Evolutionary conservation across 2,329 filamentous ascomycete species (phyloP).

Genomic region (Chrysoporthe deuterocubensis): DNA sequence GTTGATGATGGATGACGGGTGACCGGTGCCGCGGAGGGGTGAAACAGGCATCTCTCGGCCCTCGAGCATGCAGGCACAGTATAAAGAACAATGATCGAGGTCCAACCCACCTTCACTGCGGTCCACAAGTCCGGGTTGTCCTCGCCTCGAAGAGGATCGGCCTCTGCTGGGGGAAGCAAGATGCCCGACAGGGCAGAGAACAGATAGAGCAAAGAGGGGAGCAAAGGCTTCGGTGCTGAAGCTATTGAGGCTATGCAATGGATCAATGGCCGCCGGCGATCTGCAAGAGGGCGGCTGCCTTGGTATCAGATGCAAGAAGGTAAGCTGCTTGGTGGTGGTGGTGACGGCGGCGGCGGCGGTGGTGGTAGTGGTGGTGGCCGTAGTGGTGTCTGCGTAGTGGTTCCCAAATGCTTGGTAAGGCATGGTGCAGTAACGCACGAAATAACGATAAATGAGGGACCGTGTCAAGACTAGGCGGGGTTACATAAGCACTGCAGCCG

Average conservation of each 20-base stretch:
- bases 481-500: slow-evolving; percentile 14
- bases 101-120: not conserved
- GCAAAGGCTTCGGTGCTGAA: not conserved
- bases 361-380: not conserved
- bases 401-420: slow-evolving; percentile 10
- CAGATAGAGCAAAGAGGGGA: not conserved
- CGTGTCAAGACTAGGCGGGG: not conserved
- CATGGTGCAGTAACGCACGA: not conserved
- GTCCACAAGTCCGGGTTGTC: not conserved
- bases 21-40: not conserved
- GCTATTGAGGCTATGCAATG: not conserved
- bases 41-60: not conserved
- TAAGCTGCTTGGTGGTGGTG: not conserved
- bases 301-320: not conserved
- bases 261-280: not conserved
- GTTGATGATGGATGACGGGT: not conserved
- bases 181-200: not conserved
- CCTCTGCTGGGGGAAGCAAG: slow-evolving; percentile 4
- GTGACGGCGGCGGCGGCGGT: not conserved
- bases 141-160: not conserved
- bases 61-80: not conserved
- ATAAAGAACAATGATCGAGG: not conserved
- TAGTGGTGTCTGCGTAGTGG: not conserved
- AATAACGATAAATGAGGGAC: slow-evolving; percentile 9
- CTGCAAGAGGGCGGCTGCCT: not conserved